A percentile compares a stretch with the other conserved stretches of the same genome.
phyloP scores from a whole-genome alignment of 257 asterid genomes.

The Datura wrightii region DNA sequence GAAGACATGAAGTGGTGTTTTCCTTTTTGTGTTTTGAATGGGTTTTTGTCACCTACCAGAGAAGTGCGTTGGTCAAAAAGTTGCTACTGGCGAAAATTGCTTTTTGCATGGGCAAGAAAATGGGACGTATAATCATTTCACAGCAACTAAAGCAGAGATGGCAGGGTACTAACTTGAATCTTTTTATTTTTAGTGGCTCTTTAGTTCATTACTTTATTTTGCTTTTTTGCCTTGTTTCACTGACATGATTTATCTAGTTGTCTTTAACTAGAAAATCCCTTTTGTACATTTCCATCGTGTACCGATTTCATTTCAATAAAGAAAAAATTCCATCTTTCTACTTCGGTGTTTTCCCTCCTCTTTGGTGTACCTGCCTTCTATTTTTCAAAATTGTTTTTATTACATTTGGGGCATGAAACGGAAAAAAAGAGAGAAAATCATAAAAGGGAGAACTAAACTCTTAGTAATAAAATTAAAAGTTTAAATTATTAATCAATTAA shows the following conservation, averaged over 20 bases:
- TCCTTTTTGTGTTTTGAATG: conserved; percentile 31
- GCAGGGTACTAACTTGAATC: conserved; percentile 32
- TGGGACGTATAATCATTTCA: conserved; percentile 57
- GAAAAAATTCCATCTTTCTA: background rate
- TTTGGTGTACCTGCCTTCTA: too few species aligned
- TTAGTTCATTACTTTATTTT: background rate
- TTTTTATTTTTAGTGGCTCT: conserved; percentile 24
- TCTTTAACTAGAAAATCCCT: conserved; percentile 23
- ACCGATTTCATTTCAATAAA: background rate
- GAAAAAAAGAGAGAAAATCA: too few species aligned
- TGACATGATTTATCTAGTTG: conserved; percentile 34
- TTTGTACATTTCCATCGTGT: conserved; percentile 12
- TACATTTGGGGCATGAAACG: too few species aligned
- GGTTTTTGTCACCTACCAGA: conserved; percentile 29
- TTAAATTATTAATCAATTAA: too few species aligned
- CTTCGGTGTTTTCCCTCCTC: background rate
- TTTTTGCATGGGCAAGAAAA: conserved; percentile 48
- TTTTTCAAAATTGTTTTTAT: too few species aligned
- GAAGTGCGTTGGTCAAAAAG: conserved; percentile 69
- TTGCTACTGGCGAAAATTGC: conserved; percentile 31
- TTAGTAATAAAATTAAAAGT: too few species aligned
- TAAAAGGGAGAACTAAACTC: too few species aligned
- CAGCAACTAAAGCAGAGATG: background rate
- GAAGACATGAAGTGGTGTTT: conserved; percentile 25
- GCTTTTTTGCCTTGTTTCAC: conserved; percentile 20